Evolutionary conservation across 2,329 filamentous ascomycete species (phyloP).

Genomic region (Ophiostoma piceae): DNA sequence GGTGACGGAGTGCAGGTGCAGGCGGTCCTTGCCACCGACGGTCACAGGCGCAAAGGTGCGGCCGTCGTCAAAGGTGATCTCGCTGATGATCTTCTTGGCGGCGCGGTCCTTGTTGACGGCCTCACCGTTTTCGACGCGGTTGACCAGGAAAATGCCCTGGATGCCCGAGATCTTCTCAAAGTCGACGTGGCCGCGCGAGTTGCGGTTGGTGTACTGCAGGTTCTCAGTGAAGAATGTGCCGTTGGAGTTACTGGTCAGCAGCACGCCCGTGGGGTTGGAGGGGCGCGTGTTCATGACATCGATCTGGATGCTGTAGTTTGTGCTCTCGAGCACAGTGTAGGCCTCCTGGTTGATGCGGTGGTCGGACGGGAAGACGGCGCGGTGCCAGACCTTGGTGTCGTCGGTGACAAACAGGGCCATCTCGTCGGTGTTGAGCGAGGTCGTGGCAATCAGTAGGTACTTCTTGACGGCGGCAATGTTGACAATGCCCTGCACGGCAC

Average conservation of each 20-base stretch:
- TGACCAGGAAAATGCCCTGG: constrained; percentile 87
- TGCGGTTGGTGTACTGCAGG: constrained; percentile 85
- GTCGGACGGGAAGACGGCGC: constrained; percentile 78
- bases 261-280: constrained; percentile 69
- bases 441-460: constrained; percentile 77
- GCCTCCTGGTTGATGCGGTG: constrained; percentile 77
- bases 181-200: constrained; percentile 70
- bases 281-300: constrained; percentile 73
- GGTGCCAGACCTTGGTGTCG: constrained; percentile 81
- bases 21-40: constrained; percentile 33
- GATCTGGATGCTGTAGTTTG: constrained; percentile 95
- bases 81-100: constrained; percentile 65
- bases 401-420: constrained; percentile 86
- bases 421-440: constrained; percentile 75
- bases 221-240: constrained; percentile 94
- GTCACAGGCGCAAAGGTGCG: constrained; percentile 74
- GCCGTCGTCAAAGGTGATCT: constrained; percentile 94
- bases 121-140: constrained; percentile 80
- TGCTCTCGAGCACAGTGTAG: constrained; percentile 92
- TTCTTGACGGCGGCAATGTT: constrained; percentile 80
- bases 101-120: constrained; percentile 56
- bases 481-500: constrained; percentile 71
- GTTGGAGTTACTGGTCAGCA: constrained; percentile 96
- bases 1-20: constrained; percentile 92
- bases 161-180: constrained; percentile 92